Evolutionary conservation across 176 grass and related monocot species (phyloP).

Genomic region (Miscanthus lutarioriparius): DNA sequence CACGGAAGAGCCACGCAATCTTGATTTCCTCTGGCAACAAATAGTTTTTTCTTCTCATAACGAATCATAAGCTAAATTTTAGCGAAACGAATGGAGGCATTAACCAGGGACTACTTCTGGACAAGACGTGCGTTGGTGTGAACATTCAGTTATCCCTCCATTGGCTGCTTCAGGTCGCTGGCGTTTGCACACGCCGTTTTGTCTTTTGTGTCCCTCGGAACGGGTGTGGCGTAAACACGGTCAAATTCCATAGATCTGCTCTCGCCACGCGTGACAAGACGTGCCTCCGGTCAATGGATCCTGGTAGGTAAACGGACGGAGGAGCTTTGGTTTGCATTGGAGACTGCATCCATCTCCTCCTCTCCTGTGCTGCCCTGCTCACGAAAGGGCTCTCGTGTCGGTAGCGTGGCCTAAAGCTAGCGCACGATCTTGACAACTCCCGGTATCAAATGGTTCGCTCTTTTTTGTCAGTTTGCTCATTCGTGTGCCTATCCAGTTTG

Average conservation of each 20-base stretch:
- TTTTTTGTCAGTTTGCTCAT: slow-evolving; percentile 38
- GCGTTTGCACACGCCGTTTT: not conserved
- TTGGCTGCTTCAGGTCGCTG: slow-evolving; percentile 1
- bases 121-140: slow-evolving; percentile 10
- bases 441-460: slow-evolving; percentile 11
- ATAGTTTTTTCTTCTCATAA: too few relatives aligned
- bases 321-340: slow-evolving; percentile 1
- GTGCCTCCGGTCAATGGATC: not conserved
- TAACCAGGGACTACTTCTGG: not conserved
- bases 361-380: not conserved
- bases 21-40: too few relatives aligned
- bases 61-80: too few relatives aligned
- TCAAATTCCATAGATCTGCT: slow-evolving; percentile 27
- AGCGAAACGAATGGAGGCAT: too few relatives aligned
- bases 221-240: not conserved
- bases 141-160: not conserved
- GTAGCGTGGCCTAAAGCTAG: not conserved
- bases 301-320: not conserved
- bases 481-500: not conserved
- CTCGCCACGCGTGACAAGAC: slow-evolving; percentile 5
- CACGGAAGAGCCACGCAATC: not conserved
- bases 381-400: slow-evolving; percentile 21
- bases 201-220: not conserved
- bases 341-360: not conserved
- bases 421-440: not conserved